A percentile compares a stretch with the other conserved stretches of the same genome.
Evolutionary conservation across 2,329 filamentous ascomycete species (phyloP).

Genomic region (Bertia moriformis): DNA sequence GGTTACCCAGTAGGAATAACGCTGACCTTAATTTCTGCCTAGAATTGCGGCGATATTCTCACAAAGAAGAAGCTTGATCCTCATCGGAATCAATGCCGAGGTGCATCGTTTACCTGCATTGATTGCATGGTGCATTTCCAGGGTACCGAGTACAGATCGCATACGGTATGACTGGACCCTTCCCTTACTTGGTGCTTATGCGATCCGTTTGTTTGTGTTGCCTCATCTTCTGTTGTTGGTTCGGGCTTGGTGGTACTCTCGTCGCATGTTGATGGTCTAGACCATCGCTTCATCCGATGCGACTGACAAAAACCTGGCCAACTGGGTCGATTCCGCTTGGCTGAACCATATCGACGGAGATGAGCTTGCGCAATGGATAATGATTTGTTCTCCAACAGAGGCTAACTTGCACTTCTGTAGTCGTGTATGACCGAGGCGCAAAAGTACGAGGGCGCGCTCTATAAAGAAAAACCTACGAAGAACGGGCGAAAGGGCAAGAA

Average conservation of each 20-base stretch:
- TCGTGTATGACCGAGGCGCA: conserved; percentile 93
- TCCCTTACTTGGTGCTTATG: too few species aligned
- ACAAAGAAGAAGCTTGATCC: conserved; percentile 97
- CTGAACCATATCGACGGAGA: too few species aligned
- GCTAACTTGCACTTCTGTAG: too few species aligned
- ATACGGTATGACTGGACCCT: conserved; percentile 55
- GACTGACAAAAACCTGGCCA: too few species aligned
- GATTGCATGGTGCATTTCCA: conserved; percentile 94
- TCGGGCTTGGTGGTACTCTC: conserved; percentile 8
- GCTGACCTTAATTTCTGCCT: conserved; percentile 4
- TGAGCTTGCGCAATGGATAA: too few species aligned
- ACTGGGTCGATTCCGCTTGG: too few species aligned
- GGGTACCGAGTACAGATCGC: conserved; percentile 68
- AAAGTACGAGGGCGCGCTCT: conserved; percentile 89
- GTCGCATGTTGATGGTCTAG: neutral
- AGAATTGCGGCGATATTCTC: conserved; percentile 88
- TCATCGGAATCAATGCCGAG: conserved; percentile 78
- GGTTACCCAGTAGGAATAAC: neutral
- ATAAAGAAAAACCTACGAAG: conserved; percentile 30
- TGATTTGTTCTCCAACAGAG: too few species aligned
- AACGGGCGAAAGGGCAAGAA: neutral
- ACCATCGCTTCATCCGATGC: too few species aligned
- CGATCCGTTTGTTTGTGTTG: too few species aligned
- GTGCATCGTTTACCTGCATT: conserved; percentile 83
- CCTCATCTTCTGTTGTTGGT: too few species aligned